These are phyloP conservation scores for Ogataea nitratoaversa DNA, from an alignment of 805 yeast species.

Conservation along the genomic window DNA sequence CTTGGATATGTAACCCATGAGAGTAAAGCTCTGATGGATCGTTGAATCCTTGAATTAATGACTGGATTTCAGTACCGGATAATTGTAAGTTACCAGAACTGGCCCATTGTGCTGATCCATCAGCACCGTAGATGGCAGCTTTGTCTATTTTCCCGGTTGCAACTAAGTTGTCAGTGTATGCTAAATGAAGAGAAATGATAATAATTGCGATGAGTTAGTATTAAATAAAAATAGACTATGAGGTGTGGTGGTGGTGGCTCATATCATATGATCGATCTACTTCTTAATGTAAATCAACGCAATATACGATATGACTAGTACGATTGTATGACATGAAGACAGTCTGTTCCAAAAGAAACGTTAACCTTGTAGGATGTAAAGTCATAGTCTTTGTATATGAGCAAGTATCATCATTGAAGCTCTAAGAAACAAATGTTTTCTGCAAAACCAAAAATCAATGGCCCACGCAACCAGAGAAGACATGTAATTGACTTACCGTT, in stretches of 20 bases:
- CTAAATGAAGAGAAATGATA: not conserved
- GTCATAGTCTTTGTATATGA: too few relatives aligned
- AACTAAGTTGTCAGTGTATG: conserved; percentile 85
- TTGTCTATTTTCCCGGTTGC: conserved; percentile 85
- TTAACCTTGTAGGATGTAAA: too few relatives aligned
- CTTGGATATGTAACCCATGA: conserved; percentile 79
- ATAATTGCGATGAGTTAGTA: conserved; percentile 2
- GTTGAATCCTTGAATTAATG: conserved; percentile 73
- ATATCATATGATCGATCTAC: too few relatives aligned
- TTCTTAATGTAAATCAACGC: too few relatives aligned
- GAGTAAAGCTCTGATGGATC: conserved; percentile 79
- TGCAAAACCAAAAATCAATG: not conserved
- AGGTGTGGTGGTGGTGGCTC: too few relatives aligned
- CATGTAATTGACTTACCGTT: conserved; percentile 33
- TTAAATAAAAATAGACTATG: not conserved
- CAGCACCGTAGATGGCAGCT: conserved; percentile 90
- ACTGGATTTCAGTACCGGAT: conserved; percentile 64
- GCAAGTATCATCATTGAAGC: too few relatives aligned
- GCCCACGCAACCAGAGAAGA: too few relatives aligned
- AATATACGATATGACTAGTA: too few relatives aligned
- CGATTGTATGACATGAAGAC: too few relatives aligned
- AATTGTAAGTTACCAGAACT: conserved; percentile 64
- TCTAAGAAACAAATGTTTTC: not conserved
- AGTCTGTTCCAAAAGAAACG: too few relatives aligned
- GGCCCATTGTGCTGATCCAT: conserved; percentile 96